Percentiles rank a stretch among this genome's conserved stretches.
phyloP scores from a whole-genome alignment of 106 monocot species.

The Platanthera zijinensis region DNA sequence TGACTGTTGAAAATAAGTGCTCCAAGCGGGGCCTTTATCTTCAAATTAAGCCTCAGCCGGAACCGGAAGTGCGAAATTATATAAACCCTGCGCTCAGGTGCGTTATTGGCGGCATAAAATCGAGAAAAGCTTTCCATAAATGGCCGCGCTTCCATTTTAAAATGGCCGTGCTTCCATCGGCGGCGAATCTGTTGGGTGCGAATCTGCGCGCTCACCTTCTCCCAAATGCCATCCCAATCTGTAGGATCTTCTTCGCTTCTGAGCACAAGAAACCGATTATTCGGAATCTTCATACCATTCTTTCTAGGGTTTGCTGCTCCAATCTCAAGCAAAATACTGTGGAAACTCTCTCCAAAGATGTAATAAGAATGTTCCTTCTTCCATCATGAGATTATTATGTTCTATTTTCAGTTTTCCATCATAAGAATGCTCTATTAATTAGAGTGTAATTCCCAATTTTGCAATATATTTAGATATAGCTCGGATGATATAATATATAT shows the following conservation, averaged over 20 bases:
- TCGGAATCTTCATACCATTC: not conserved
- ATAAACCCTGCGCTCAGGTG: too few relatives aligned
- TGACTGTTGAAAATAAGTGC: too few relatives aligned
- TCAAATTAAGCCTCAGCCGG: too few relatives aligned
- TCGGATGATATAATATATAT: not conserved
- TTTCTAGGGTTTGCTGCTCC: slow-evolving; percentile 9
- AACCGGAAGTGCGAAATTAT: too few relatives aligned
- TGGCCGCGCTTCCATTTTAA: too few relatives aligned
- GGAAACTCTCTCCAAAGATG: slow-evolving; percentile 8
- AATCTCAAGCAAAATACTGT: not conserved
- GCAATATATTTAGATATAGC: not conserved
- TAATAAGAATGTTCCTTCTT: not conserved
- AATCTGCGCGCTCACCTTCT: not conserved
- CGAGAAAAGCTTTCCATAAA: too few relatives aligned
- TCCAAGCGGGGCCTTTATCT: too few relatives aligned
- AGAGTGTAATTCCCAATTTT: not conserved
- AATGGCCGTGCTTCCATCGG: slow-evolving; percentile 10
- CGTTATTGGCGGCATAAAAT: too few relatives aligned
- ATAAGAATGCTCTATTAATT: too few relatives aligned
- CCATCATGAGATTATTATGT: too few relatives aligned
- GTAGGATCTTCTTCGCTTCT: not conserved
- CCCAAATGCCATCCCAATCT: not conserved
- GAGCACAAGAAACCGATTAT: not conserved
- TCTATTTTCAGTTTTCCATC: too few relatives aligned
- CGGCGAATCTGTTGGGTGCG: slow-evolving; percentile 3